Base-by-base conservation (phyloP, 83 land plant species). In the Thuja plicata region DNA sequence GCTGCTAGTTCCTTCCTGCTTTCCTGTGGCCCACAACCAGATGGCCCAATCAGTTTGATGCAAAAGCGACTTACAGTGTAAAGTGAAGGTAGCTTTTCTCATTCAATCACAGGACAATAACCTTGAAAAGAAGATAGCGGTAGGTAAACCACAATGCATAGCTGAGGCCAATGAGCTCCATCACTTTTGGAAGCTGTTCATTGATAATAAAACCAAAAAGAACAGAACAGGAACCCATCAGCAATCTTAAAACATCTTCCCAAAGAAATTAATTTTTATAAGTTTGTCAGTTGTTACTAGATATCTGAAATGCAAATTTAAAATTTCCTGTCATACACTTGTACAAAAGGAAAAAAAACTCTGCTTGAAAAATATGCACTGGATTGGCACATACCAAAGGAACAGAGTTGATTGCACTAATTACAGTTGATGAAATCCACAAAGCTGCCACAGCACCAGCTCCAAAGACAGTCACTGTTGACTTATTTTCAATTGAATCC, bases 71-170 rank as follows among this genome's bases (percentile, higher is more conserved):
- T 55, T 86, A 17, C 3, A 57, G 27, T 60, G 13, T 38, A 55
- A 10, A 30, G 48, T 55, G 12, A 8, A 86, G 5, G 10, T 35
- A 35, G n/a, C 74, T n/a, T 5, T 86, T 46, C 50, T 41, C 10
- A 40, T 21, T 86, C 87, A 55, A 86, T 11, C 34, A 55, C 9
- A 87, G 30, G 38, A 10, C 78, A 71, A 52, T 60, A 55, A 94
- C 96, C 96, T 95, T 95, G 87, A 95, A 95, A 27, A 95, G 41
- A n/a, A 95, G 90, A 89, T 91, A 95, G 70, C 93, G 92, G 34
- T 88, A 54, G 77, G 79, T 91, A 89, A 95, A 95, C 96, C 96
- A 93, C 40, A 93, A 21, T 30, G 93, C 77, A 93, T 88, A 95
- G 34, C 88, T 91, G 32, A 95, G 92, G 45, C 96, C 96, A 38